phyloP scores from a whole-genome alignment of 208 protist genomes.

The Leishmania braziliensis region DNA sequence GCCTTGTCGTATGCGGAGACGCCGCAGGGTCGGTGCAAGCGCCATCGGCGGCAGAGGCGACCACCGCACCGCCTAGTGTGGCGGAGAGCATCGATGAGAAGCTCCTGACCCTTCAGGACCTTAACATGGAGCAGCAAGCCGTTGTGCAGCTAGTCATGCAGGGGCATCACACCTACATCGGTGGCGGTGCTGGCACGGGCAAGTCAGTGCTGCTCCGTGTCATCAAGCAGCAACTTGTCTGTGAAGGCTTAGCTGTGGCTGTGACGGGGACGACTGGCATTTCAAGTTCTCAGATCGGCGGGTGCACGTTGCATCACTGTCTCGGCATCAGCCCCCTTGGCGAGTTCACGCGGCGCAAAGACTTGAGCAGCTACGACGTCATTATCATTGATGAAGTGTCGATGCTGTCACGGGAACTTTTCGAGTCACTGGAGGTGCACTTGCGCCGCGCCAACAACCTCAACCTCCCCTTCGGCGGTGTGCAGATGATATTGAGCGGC shows the following conservation, averaged over 20 bases:
- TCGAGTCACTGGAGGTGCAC: constrained; percentile 82
- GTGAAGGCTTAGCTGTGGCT: constrained; percentile 69
- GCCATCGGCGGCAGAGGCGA: not conserved
- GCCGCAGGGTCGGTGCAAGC: not conserved
- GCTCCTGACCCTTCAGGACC: constrained; percentile 62
- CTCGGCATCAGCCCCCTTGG: constrained; percentile 85
- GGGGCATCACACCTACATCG: constrained; percentile 88
- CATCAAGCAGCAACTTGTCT: constrained; percentile 65
- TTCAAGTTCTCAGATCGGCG: constrained; percentile 76
- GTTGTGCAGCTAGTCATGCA: constrained; percentile 75
- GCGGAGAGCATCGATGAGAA: constrained; percentile 33
- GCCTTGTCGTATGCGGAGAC: constrained; percentile 34
- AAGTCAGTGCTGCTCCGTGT: constrained; percentile 89
- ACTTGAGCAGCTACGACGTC: constrained; percentile 81
- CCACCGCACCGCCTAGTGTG: not conserved
- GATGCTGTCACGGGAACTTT: constrained; percentile 83
- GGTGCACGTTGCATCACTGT: constrained; percentile 88
- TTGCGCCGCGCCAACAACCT: constrained; percentile 77
- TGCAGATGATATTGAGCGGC: constrained; percentile 92
- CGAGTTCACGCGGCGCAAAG: constrained; percentile 67
- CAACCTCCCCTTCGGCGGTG: constrained; percentile 88
- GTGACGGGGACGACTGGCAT: constrained; percentile 88
- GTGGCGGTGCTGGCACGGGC: constrained; percentile 87
- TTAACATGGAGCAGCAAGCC: constrained; percentile 81
- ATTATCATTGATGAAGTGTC: constrained; percentile 94